Conservation (phyloP, 768 basidiomycete genomes). For the Tricholoma terreum region DNA sequence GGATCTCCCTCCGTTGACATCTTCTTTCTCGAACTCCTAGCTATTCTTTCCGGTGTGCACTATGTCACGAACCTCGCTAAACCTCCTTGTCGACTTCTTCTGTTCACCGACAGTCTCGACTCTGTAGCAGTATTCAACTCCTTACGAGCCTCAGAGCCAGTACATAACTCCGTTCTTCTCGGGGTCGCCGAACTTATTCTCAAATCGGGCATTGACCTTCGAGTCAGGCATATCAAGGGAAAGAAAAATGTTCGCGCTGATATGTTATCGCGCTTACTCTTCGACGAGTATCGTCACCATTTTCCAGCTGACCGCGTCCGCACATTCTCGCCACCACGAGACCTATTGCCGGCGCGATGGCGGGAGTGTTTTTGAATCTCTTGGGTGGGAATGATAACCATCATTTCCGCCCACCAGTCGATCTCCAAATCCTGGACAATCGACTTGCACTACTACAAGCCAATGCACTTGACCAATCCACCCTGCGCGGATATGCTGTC, state of each 20-base stretch:
- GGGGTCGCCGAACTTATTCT: slow-evolving; percentile 6
- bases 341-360: no score
- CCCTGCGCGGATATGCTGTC: slow-evolving; percentile 14
- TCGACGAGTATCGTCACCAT: slow-evolving; percentile 13
- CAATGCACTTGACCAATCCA: no score
- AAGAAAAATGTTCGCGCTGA: slow-evolving; percentile 15
- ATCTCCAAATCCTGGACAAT: slow-evolving; percentile 14
- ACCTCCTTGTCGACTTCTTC: slow-evolving; percentile 12
- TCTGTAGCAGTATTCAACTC: no score
- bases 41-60: slow-evolving; percentile 2
- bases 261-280: slow-evolving; percentile 13
- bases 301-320: slow-evolving; percentile 16
- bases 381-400: slow-evolving; percentile 8
- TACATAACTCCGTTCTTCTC: not conserved
- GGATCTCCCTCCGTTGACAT: no score
- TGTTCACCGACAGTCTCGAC: no score
- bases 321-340: slow-evolving; percentile 15
- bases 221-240: slow-evolving; percentile 15
- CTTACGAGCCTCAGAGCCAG: not conserved
- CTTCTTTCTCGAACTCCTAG: slow-evolving; percentile 6
- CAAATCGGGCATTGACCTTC: slow-evolving; percentile 11
- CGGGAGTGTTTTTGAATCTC: slow-evolving; percentile 13
- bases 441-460: slow-evolving; percentile 15
- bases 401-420: no score
- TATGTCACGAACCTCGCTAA: slow-evolving; percentile 2